Evolutionary conservation across 257 asterid species (phyloP).

Genomic region (Lithospermum erythrorhizon): DNA sequence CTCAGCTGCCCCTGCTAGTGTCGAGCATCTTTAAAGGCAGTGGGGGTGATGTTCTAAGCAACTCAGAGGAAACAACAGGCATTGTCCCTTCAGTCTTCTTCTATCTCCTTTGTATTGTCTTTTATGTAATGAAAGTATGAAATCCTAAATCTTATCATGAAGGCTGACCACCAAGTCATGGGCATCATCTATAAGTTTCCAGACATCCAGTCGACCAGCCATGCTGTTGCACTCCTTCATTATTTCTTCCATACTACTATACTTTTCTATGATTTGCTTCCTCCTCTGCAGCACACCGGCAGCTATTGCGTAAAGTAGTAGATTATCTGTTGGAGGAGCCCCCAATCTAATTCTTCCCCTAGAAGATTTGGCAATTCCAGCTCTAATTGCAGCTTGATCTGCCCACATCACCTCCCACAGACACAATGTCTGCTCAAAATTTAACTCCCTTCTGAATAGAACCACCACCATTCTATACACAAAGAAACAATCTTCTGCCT

Average conservation of each 20-base stretch:
- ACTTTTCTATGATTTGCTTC: constrained; percentile 73
- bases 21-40: too few species aligned
- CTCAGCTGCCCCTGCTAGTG: too few species aligned
- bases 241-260: constrained; percentile 82
- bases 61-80: not conserved
- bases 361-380: constrained; percentile 54
- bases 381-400: constrained; percentile 85
- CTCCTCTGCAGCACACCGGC: constrained; percentile 71
- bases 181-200: constrained; percentile 84
- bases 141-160: constrained; percentile 47
- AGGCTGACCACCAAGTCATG: constrained; percentile 75
- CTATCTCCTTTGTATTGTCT: not conserved
- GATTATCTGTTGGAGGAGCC: constrained; percentile 83
- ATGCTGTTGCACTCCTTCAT: constrained; percentile 77
- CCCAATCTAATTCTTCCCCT: constrained; percentile 56
- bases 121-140: not conserved
- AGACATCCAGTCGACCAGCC: constrained; percentile 76
- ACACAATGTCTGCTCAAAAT: constrained; percentile 73
- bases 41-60: not conserved
- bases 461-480: constrained; percentile 95
- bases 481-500: constrained; percentile 86
- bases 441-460: constrained; percentile 68
- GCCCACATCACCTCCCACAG: constrained; percentile 99
- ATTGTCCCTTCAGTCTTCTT: not conserved
- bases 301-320: constrained; percentile 73